These are phyloP conservation scores for Apiotrichum mycotoxinovorans DNA, from an alignment of 1,284 basidiomycete species.

Conservation along the genomic window DNA sequence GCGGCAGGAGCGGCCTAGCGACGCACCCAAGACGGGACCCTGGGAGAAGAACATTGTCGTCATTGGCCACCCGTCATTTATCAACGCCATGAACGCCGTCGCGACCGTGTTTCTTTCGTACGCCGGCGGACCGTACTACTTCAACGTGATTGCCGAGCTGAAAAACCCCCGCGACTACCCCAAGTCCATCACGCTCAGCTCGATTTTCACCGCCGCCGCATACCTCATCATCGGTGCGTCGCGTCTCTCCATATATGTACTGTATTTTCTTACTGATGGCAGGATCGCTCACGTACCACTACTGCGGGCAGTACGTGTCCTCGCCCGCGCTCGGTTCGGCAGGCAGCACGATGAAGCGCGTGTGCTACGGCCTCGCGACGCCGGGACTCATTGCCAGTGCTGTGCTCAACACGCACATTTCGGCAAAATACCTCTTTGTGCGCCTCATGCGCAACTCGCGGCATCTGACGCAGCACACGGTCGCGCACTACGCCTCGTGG, in stretches of 20 bases:
- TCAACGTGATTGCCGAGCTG: constrained; percentile 48
- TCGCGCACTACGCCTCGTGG: constrained; percentile 60
- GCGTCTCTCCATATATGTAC: no score
- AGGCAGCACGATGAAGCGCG: constrained; percentile 45
- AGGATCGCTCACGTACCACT: constrained; percentile 37
- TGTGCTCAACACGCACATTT: constrained; percentile 21
- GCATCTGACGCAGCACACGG: constrained; percentile 59
- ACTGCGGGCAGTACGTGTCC: constrained; percentile 46
- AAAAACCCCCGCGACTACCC: constrained; percentile 16
- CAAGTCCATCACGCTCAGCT: constrained; percentile 19
- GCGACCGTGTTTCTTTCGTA: constrained; percentile 30
- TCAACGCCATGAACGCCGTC: constrained; percentile 31
- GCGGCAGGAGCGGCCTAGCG: constrained; percentile 37
- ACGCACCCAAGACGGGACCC: constrained; percentile 33
- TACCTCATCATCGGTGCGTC: constrained; percentile 26
- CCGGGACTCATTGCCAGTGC: constrained; percentile 33
- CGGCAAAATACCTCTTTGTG: constrained; percentile 22
- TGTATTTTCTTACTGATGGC: no score
- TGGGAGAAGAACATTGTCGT: constrained; percentile 37
- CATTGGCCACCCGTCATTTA: constrained; percentile 26
- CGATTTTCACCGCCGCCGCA: constrained; percentile 1
- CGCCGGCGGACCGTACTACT: constrained; percentile 27
- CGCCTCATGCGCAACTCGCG: constrained; percentile 43
- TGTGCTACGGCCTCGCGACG: constrained; percentile 40
- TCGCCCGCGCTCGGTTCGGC: constrained; percentile 50